Conservation (phyloP, 805 yeast species). For the Lipomyces chichibuensis region DNA sequence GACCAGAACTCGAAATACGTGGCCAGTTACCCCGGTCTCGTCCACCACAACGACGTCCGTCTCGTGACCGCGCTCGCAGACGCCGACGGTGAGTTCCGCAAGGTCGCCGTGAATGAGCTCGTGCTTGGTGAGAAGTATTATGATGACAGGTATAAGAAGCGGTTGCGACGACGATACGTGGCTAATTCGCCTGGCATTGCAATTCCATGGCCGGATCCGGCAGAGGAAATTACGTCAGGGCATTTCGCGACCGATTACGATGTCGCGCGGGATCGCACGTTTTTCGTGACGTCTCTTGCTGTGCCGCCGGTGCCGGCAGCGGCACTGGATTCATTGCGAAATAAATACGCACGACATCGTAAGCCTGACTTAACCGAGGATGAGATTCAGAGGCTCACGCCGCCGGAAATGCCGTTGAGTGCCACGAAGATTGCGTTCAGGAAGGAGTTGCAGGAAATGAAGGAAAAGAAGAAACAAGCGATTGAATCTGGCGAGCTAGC, state of each 20-base stretch:
- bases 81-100: conserved; percentile 61
- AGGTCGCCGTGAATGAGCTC: conserved; percentile 78
- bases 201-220: conserved; percentile 85
- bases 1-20: conserved; percentile 73
- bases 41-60: conserved; percentile 63
- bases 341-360: conserved; percentile 70
- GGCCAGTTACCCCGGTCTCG: conserved; percentile 65
- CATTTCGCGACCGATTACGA: conserved; percentile 19
- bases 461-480: neutral
- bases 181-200: conserved; percentile 66
- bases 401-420: conserved; percentile 34
- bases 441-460: conserved; percentile 10
- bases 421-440: conserved; percentile 17
- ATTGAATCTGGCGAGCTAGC: neutral
- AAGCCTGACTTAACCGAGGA: conserved; percentile 38
- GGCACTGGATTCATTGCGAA: conserved; percentile 70
- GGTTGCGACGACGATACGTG: conserved; percentile 78
- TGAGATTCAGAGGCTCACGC: conserved; percentile 28
- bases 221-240: conserved; percentile 50
- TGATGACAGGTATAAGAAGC: conserved; percentile 70
- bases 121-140: conserved; percentile 69
- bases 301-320: conserved; percentile 69
- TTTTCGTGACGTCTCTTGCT: conserved; percentile 67
- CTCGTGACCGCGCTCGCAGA: conserved; percentile 77
- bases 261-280: conserved; percentile 62